Evolutionary conservation across 257 asterid genomes (phyloP), one percentile per base, ranked within the genome.

Genomic region (Rubia yunnanensis): DNA sequence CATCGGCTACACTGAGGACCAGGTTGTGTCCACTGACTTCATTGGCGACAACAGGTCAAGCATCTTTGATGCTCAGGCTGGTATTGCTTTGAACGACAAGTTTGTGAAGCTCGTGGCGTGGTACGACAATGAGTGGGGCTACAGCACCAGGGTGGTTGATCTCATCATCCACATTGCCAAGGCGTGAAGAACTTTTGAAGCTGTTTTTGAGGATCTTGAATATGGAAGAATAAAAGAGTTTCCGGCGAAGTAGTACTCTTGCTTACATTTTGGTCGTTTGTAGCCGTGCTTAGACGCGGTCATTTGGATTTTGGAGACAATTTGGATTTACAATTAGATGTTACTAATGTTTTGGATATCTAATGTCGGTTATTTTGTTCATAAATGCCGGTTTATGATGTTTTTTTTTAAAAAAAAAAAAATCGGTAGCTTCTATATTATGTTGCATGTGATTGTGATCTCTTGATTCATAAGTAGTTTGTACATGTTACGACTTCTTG

Each of bases 111-210:
- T 86, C 0, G 95, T 88, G 31, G 62, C 95, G 3, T 88, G 95
- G 95, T 86, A 88, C 31, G 96, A 86, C 76, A 88, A 88, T 17
- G 94, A 84, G 73, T 84, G 86, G 87, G 89, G 92, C 34, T 86
- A 82, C 84, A 85, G 95, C 73, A 70, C 90, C 6, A 81, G 92
- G 3, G 92, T 87, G 79, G 66, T 87, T 10, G 95, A 87, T 67
- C 72, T 87, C 78, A 80, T 87, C 48, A 78, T 68, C 58, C 90
- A 87, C 79, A 87, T 87, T 78, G 82, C 52, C 52, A 44, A 44
- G 52, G 52, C 52, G 0, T 50, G 57, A 38, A 48, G 49, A 14
- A 30, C 35, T 56, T 65, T 15, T 7, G 41, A 15, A 60, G 73
- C 41, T 63, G 56, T 52, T 56, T 44, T 27, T 50, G n/a, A n/a